Evolutionary conservation across 331 rosid species (phyloP).

Genomic region (Cydonia oblonga): DNA sequence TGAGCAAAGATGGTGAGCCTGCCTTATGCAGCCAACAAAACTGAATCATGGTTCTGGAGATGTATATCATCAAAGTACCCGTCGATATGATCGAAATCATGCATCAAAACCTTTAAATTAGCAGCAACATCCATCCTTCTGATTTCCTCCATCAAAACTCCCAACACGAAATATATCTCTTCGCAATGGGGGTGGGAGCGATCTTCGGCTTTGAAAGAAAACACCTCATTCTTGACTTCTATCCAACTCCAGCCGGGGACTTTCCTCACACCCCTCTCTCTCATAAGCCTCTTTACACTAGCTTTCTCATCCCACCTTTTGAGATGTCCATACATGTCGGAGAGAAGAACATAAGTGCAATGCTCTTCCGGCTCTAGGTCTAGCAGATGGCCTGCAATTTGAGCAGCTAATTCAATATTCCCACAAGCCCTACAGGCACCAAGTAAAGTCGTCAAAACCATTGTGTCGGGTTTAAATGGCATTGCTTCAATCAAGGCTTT

Average conservation of each 20-base stretch:
- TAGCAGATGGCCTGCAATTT: conserved; percentile 46
- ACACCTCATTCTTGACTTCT: conserved; percentile 52
- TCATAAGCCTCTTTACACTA: conserved; percentile 58
- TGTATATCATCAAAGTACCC: neutral
- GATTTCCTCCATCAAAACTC: conserved; percentile 34
- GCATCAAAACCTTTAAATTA: conserved; percentile 11
- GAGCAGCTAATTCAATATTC: conserved; percentile 56
- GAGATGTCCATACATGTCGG: conserved; percentile 56
- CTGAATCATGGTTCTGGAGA: neutral
- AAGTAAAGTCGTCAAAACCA: conserved; percentile 56
- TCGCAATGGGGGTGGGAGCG: conserved; percentile 36
- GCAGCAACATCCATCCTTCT: conserved; percentile 16
- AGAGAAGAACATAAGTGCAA: conserved; percentile 60
- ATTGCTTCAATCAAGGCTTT: conserved; percentile 51
- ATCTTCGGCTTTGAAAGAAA: conserved; percentile 78
- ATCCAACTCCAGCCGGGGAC: conserved; percentile 92
- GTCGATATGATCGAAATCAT: conserved; percentile 10
- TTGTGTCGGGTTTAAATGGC: conserved; percentile 59
- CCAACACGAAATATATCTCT: conserved; percentile 35
- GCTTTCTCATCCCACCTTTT: conserved; percentile 65
- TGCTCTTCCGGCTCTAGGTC: conserved; percentile 77
- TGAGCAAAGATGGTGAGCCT: neutral
- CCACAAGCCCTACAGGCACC: conserved; percentile 70
- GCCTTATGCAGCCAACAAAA: neutral
- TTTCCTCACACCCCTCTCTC: conserved; percentile 65